Conservation (phyloP, 768 basidiomycete species). For the Galerina marginata region DNA sequence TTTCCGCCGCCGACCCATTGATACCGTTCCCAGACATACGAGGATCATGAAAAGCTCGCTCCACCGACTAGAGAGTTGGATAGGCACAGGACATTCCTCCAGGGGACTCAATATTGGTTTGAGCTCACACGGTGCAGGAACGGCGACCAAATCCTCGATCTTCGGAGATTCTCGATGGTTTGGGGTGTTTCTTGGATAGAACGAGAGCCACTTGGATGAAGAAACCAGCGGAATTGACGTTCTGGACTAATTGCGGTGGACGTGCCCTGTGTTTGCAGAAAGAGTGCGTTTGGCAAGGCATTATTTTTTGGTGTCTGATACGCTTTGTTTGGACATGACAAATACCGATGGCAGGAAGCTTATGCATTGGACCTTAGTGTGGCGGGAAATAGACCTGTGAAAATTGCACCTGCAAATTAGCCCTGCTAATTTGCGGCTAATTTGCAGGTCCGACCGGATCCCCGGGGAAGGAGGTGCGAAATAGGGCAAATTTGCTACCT, state of each 20-base stretch:
- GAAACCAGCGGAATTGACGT: conserved; percentile 20
- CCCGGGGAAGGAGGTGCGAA: too few species aligned
- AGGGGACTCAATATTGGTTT: background rate
- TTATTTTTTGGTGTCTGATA: conserved; percentile 52
- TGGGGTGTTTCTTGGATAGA: conserved; percentile 60
- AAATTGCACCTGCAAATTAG: too few species aligned
- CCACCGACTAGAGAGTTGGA: conserved; percentile 7
- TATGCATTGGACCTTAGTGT: too few species aligned
- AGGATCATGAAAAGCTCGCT: conserved; percentile 2
- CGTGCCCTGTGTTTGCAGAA: conserved; percentile 35
- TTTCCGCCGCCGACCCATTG: conserved; percentile 10
- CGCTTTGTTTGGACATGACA: conserved; percentile 44
- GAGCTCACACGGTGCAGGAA: conserved; percentile 20
- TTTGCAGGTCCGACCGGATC: too few species aligned
- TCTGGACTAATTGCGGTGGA: conserved; percentile 24
- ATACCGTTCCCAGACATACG: conserved; percentile 17
- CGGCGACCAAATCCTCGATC: conserved; percentile 47
- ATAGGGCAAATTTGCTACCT: too few species aligned
- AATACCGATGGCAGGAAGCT: conserved; percentile 21
- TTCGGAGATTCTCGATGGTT: conserved; percentile 71
- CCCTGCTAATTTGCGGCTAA: too few species aligned
- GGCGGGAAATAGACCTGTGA: too few species aligned
- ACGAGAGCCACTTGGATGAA: conserved; percentile 22
- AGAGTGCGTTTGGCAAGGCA: conserved; percentile 43
- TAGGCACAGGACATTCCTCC: conserved; percentile 8